Percentiles rank a stretch among this genome's conserved stretches.
Evolutionary conservation across 2,329 filamentous ascomycete genomes (phyloP).

Genomic region (Hypoxylon sp.): DNA sequence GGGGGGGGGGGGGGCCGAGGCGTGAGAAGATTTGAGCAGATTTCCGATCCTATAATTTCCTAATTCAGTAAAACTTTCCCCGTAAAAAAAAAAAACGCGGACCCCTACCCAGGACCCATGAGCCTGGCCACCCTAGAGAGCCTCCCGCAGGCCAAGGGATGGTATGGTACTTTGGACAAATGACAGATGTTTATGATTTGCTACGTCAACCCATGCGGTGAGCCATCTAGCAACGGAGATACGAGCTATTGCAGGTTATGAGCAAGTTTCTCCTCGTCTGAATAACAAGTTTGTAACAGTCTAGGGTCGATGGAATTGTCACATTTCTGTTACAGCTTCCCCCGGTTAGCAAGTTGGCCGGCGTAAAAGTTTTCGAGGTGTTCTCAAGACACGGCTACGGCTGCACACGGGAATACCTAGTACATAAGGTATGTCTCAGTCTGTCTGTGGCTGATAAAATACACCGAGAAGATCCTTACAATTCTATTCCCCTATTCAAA

Average conservation of each 20-base stretch:
- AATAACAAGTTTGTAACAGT: not conserved
- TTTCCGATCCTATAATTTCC: constrained; percentile 35
- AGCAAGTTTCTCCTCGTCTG: not conserved
- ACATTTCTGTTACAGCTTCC: not conserved
- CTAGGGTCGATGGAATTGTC: not conserved
- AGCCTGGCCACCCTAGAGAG: constrained; percentile 7
- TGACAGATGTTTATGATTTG: constrained; percentile 20
- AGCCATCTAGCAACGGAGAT: constrained; percentile 12
- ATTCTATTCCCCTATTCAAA: too few species aligned
- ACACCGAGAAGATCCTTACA: too few species aligned
- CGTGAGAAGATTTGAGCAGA: constrained; percentile 40
- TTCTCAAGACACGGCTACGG: too few species aligned
- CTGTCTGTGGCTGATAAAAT: not conserved
- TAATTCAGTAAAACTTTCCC: constrained; percentile 24
- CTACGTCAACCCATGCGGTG: constrained; percentile 11
- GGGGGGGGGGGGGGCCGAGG: too few species aligned
- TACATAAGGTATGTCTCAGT: not conserved
- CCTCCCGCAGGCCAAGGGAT: constrained; percentile 2
- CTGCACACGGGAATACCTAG: too few species aligned
- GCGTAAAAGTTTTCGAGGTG: too few species aligned
- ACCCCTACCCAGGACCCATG: constrained; percentile 27
- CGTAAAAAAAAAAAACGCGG: not conserved
- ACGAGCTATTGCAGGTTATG: not conserved
- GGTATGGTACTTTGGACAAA: too few species aligned
- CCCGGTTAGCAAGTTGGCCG: too few species aligned